Conservation (phyloP, 768 basidiomycete species). For the Auriscalpium microsporum region DNA sequence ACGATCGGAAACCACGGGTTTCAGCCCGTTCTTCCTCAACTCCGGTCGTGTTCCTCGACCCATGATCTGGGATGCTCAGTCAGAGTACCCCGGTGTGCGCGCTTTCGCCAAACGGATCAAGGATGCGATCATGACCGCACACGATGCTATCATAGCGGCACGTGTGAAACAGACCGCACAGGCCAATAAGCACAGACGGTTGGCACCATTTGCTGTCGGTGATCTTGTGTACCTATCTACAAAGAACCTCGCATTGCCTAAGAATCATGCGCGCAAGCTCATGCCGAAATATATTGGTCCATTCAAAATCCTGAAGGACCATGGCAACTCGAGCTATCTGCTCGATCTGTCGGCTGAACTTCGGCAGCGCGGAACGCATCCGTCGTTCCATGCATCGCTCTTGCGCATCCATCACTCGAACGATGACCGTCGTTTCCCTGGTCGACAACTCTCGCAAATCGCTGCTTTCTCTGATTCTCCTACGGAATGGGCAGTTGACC, state of each 20-base stretch:
- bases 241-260: slow-evolving; percentile 27
- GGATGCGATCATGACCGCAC: slow-evolving; percentile 19
- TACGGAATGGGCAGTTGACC: not conserved
- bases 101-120: slow-evolving; percentile 21
- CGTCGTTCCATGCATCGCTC: not conserved
- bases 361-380: not conserved
- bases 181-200: slow-evolving; percentile 16
- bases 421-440: not conserved
- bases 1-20: slow-evolving; percentile 26
- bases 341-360: not conserved
- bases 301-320: slow-evolving; percentile 19
- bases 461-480: not conserved
- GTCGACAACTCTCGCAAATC: not conserved
- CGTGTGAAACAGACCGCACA: slow-evolving; percentile 24
- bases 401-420: not conserved
- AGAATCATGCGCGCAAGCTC: slow-evolving; percentile 27
- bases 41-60: slow-evolving; percentile 23
- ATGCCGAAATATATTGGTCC: slow-evolving; percentile 33
- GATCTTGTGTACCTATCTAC: slow-evolving; percentile 30
- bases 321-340: not conserved
- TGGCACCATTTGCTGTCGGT: slow-evolving; percentile 11
- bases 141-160: slow-evolving; percentile 30
- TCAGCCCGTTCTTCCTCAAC: slow-evolving; percentile 29
- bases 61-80: slow-evolving; percentile 21
- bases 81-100: slow-evolving; percentile 22